Evolutionary conservation across 768 basidiomycete species (phyloP), one percentile per base, ranked within the genome.

Genomic region (Amanita brunnescens): DNA sequence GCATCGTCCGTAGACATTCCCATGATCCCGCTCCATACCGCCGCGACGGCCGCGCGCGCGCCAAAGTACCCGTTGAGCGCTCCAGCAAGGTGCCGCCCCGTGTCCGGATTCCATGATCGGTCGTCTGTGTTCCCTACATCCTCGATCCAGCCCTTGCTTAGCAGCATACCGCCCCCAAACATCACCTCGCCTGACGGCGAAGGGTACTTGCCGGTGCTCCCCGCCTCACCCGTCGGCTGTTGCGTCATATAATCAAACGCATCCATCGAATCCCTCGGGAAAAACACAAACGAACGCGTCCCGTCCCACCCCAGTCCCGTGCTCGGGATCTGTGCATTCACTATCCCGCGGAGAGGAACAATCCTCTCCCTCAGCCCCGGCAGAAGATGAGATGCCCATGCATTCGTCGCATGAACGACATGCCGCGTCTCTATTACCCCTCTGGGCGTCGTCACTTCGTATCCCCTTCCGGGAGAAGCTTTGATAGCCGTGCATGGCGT

Each of bases 401-500:
- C 90, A 62, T 95, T 95, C 2, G 89, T 91, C 2, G 88, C 87
- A 61, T 91, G 90, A 9, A 94, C 70, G 38, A 94, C 72, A 62
- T 88, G 85, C 2, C 64, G 66, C 0, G 87, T 69, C 13, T 57
- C 64, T 21, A 89, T 71, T 4, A 57, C 59, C 0, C 91, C 90
- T 45, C 74, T 71, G 0, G 82, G 70, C 1, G 90, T 91, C 16
- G 61, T 54, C n/a, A 89, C 68, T 7, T 66, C 69, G 65, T 87
- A 87, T 14, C 64, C 56, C 1, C 61, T 47, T n/a, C 52, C 49
- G 42, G 57, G 48, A 39, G 52, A 49, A 38, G 62, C 59, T 20
- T 56, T 59, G 61, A 83, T 80, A 37, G 59, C 68, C 42, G 74
- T 81, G 64, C 76, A 88, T 6, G 85, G 80, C 5, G 82, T 83